phyloP scores from a whole-genome alignment of 805 yeast species.

The Teunomyces aglyptinius region DNA sequence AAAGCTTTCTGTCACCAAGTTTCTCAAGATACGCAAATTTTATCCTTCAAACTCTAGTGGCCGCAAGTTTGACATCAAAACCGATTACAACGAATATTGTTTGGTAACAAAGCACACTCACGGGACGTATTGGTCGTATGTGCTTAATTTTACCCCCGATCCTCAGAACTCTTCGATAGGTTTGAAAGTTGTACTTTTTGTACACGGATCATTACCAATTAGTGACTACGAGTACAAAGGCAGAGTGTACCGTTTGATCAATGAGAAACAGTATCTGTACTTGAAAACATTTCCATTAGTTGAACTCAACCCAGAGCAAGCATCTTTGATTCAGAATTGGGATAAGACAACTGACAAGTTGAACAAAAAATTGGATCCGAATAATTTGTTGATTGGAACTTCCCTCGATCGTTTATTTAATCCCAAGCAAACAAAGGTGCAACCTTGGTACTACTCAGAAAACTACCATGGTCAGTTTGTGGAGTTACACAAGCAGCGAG shows the following conservation, averaged over 20 bases:
- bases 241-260: slow-evolving; percentile 8
- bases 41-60: background rate
- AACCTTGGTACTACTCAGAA: background rate
- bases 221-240: slow-evolving; percentile 8
- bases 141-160: slow-evolving; percentile 1
- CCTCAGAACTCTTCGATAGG: background rate
- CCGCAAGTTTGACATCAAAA: background rate
- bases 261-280: slow-evolving; percentile 1
- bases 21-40: background rate
- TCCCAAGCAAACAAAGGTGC: background rate
- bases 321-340: slow-evolving; percentile 9
- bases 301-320: background rate
- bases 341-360: slow-evolving; percentile 5
- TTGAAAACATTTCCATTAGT: background rate
- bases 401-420: background rate
- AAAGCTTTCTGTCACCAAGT: background rate
- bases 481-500: background rate
- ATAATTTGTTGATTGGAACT: background rate
- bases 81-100: slow-evolving; percentile 1
- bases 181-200: slow-evolving; percentile 4
- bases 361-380: background rate
- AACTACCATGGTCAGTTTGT: background rate
- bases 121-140: background rate
- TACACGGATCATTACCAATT: slow-evolving; percentile 8
- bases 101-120: background rate